Evolutionary conservation across 1,284 basidiomycete genomes (phyloP).

Genomic region (Microbotryum saponariae): DNA sequence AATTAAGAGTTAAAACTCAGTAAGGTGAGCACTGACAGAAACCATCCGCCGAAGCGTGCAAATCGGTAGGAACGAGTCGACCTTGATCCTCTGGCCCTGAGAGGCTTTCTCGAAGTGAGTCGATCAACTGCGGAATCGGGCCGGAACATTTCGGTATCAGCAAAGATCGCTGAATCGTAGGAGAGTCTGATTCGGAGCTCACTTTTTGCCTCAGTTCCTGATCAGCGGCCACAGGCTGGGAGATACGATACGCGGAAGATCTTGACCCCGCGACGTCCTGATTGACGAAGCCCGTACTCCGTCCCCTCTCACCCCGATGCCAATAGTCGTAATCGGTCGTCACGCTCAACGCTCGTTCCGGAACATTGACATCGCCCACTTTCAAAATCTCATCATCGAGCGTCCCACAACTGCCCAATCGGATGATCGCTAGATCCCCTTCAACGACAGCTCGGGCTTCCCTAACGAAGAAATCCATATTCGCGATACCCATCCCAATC

Average conservation of each 20-base stretch:
- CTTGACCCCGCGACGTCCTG: slow-evolving; percentile 25
- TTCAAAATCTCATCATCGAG: slow-evolving; percentile 62
- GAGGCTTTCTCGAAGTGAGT: too few relatives aligned
- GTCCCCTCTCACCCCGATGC: slow-evolving; percentile 43
- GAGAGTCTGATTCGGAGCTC: background rate
- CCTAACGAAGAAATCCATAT: slow-evolving; percentile 76
- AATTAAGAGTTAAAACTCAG: too few relatives aligned
- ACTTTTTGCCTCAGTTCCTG: slow-evolving; percentile 45
- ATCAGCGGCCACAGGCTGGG: slow-evolving; percentile 60
- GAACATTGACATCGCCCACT: background rate
- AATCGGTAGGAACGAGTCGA: background rate
- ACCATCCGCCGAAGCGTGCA: slow-evolving; percentile 24
- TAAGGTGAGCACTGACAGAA: slow-evolving; percentile 14
- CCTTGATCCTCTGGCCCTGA: too few relatives aligned
- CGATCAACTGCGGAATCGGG: too few relatives aligned
- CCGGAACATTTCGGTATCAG: too few relatives aligned
- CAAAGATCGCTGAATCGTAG: too few relatives aligned
- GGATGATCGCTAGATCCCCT: slow-evolving; percentile 68
- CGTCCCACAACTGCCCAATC: slow-evolving; percentile 74
- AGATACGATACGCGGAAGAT: slow-evolving; percentile 55
- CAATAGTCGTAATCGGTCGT: slow-evolving; percentile 70
- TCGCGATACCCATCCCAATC: slow-evolving; percentile 69
- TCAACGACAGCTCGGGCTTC: slow-evolving; percentile 67
- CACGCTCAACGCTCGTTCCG: slow-evolving; percentile 54
- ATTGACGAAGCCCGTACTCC: slow-evolving; percentile 41